Evolutionary conservation across 2,329 filamentous ascomycete genomes (phyloP), one percentile per base, ranked within the genome.

Genomic region (Botrytis medusae): DNA sequence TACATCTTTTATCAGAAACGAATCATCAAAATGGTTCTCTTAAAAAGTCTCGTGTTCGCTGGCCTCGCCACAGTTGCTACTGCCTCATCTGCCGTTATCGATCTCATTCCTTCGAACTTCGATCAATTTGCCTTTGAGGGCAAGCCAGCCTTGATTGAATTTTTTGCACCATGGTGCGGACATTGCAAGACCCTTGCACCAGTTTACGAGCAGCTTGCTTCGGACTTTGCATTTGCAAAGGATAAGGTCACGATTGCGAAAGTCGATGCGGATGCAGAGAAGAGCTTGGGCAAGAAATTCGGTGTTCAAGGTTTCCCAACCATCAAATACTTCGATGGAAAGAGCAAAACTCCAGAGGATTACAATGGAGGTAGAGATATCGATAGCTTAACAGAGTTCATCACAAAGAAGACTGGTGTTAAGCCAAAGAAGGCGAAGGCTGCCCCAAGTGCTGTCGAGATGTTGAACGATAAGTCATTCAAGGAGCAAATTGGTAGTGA

Each of bases 101-200:
- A 98, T 83, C 91, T 99, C 75, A 90, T 92, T 74, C 94, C 95
- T 72, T 86, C 86, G 79, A 99, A 98, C 87, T 99, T 99, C 83
- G 95, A 98, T 86, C 85, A 91, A 65, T 87, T 97, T 72, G 94
- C 97, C 76, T 87, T 97, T 74, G 95, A 93, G 63, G 94, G 94
- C 83, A 98, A 97, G 86, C 95, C 96, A 61, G 95, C 96, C 0
- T 91, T 99, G 40, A 94, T 98, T 79, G 95, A 98, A 83, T 99
- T 99, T 89, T 98, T 97, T 82, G 96, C 96, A 48, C 95, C 95
- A 37, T 99, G 96, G 96, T 99, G 96, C 81, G 97, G 96, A 46
- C 96, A 99, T 88, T 99, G 96, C 93, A 98, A 98, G 89, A 97
- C 86, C 81, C 92, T 99, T 48, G 96, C 96, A 25, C 97, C 96